phyloP scores from a whole-genome alignment of 345 rosid genomes.

The Nephelium lappaceum region DNA sequence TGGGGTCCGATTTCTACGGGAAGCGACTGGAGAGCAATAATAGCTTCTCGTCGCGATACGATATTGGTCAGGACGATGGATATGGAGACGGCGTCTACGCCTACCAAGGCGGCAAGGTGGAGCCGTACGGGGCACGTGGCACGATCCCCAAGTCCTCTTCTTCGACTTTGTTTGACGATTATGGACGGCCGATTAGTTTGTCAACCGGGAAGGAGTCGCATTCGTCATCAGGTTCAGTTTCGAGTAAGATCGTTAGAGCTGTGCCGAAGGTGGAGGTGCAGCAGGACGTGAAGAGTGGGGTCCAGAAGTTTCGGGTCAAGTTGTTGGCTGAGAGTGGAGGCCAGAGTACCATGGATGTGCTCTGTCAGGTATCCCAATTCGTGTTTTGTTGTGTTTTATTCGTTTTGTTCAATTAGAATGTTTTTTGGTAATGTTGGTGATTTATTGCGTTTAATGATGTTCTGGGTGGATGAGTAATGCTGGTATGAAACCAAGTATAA shows the following conservation, averaged over 20 bases:
- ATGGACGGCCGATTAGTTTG: slow-evolving; percentile 74
- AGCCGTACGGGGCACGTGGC: slow-evolving; percentile 96
- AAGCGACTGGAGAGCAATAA: slow-evolving; percentile 60
- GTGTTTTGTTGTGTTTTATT: neutral
- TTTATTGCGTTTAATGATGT: neutral
- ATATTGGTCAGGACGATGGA: slow-evolving; percentile 48
- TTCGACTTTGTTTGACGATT: slow-evolving; percentile 82
- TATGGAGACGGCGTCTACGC: slow-evolving; percentile 89
- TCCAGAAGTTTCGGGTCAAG: slow-evolving; percentile 94
- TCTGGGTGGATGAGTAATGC: neutral
- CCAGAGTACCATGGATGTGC: slow-evolving; percentile 86
- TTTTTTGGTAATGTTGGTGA: neutral
- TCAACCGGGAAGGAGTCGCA: slow-evolving; percentile 60
- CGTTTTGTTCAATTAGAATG: neutral
- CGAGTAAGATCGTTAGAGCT: slow-evolving; percentile 84
- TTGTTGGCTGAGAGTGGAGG: slow-evolving; percentile 83
- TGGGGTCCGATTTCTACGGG: slow-evolving; percentile 63
- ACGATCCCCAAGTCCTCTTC: slow-evolving; percentile 80
- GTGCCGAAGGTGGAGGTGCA: slow-evolving; percentile 84
- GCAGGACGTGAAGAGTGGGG: slow-evolving; percentile 81
- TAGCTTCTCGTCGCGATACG: slow-evolving; percentile 35
- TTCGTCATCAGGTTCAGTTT: slow-evolving; percentile 30
- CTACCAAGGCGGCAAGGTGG: slow-evolving; percentile 79
- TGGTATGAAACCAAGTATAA: neutral
- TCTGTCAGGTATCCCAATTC: slow-evolving; percentile 71